Base-by-base conservation (phyloP, 768 basidiomycete species). In the Serendipita sp. region DNA sequence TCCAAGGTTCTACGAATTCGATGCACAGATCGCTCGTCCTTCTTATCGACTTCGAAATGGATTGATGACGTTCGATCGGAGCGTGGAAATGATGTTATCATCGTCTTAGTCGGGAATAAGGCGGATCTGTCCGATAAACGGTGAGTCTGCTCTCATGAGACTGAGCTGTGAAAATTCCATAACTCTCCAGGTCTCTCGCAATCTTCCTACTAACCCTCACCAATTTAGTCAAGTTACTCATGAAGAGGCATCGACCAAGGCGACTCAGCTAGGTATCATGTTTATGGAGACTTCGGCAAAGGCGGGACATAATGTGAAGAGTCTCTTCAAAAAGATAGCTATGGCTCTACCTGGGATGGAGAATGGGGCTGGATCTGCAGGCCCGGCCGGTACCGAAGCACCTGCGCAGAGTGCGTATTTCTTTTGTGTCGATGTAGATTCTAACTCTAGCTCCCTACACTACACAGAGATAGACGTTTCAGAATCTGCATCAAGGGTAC, bases 271-370 rank as follows among this genome's bases (percentile, higher is more conserved):
- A 66, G 86, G 85, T 69, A 90, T 98, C 67, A 90, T 98, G 86
- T 96, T 95, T 71, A 98, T 98, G 86, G 96, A 99, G 75, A 98
- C 96, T 7, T 96, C 92, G 30, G 96, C 96, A 31, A 99, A 99
- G 73, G 96, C 96, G 4, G 96, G 96, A 2, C 96, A 98, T 72
- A 99, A 99, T 67, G 96, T 99, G 65, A 99, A 99, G 78, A 90
- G 90, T 67, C 74, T 99, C 67, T 99, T 99, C 80, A 94, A 97
- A 78, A 98, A 98, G 79, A 99, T 99, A 67, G 96, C 96, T 1
- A 85, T 98, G 86, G 93, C 93, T 2, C 75, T 99, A 58, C 95
- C 96, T 20, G 96, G 96, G 13, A 93, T 93, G 83, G 91, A 94
- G 69, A 91, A 88, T 71, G 89, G 86, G 38, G 77, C 53, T 22